Conservation (phyloP, 148 eudicot species). For the Nepenthes mirabilis region DNA sequence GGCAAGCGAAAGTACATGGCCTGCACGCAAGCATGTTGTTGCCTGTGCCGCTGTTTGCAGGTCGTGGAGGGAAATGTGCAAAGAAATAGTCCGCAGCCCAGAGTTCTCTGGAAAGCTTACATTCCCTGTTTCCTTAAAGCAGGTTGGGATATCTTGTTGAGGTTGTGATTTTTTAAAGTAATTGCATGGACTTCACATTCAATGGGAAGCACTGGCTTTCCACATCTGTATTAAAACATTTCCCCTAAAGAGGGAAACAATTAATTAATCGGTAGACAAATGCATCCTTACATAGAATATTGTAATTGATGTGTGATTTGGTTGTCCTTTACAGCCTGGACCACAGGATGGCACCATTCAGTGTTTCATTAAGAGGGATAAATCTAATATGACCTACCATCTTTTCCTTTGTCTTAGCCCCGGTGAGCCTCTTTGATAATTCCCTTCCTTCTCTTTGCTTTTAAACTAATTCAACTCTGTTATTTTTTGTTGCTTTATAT, state of each 20-base stretch:
- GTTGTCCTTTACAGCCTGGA: slow-evolving; percentile 52
- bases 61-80: slow-evolving; percentile 91
- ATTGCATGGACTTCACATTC: neutral
- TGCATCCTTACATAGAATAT: neutral
- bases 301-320: neutral
- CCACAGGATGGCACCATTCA: slow-evolving; percentile 70
- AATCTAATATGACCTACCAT: slow-evolving; percentile 70
- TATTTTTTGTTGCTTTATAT: too few relatives aligned
- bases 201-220: too few relatives aligned
- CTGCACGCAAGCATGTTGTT: slow-evolving; percentile 71
- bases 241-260: neutral
- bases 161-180: neutral
- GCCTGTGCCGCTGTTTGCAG: slow-evolving; percentile 87
- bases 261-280: neutral
- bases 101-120: slow-evolving; percentile 78
- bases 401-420: slow-evolving; percentile 86
- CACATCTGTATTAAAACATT: too few relatives aligned
- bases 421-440: slow-evolving; percentile 26
- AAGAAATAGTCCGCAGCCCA: slow-evolving; percentile 63
- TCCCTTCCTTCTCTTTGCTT: neutral
- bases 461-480: neutral
- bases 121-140: slow-evolving; percentile 83
- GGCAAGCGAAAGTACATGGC: slow-evolving; percentile 81
- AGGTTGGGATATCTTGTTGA: slow-evolving; percentile 25
- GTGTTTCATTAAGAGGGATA: slow-evolving; percentile 83